Conservation (phyloP, 495 filamentous ascomycete genomes). For the Hamigera avellanea region DNA sequence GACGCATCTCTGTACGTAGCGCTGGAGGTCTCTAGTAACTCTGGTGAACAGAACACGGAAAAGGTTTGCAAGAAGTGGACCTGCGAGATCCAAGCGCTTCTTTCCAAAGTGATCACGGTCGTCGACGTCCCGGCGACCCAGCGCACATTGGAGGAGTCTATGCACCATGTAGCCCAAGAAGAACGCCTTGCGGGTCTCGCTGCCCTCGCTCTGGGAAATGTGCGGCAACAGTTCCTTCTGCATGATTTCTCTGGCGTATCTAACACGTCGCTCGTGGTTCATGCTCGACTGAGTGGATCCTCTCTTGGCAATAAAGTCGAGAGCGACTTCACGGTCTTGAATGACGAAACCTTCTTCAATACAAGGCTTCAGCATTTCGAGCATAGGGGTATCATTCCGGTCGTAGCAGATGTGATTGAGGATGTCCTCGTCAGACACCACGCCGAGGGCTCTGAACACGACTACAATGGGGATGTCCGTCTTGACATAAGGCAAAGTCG, state of each 20-base stretch:
- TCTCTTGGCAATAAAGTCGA: constrained; percentile 93
- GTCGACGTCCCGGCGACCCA: constrained; percentile 84
- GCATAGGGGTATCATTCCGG: constrained; percentile 86
- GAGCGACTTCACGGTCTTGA: constrained; percentile 87
- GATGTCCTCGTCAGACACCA: constrained; percentile 97
- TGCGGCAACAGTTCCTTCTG: constrained; percentile 95
- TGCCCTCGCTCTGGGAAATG: constrained; percentile 92
- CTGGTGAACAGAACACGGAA: constrained; percentile 83
- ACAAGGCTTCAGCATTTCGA: constrained; percentile 93
- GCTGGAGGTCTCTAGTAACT: constrained; percentile 77
- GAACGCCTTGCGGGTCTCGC: constrained; percentile 92
- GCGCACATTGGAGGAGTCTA: constrained; percentile 77
- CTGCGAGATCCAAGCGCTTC: constrained; percentile 92
- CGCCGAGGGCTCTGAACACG: constrained; percentile 88
- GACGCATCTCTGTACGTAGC: constrained; percentile 82
- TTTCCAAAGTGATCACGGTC: constrained; percentile 99
- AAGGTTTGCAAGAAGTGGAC: constrained; percentile 82
- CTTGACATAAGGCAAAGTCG: constrained; percentile 85
- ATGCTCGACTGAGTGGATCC: constrained; percentile 57
- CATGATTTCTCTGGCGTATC: constrained; percentile 84
- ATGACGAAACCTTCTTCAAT: constrained; percentile 94
- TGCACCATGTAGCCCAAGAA: constrained; percentile 99
- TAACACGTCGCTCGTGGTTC: constrained; percentile 76
- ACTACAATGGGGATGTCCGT: constrained; percentile 85
- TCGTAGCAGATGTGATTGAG: constrained; percentile 96